A percentile compares a stretch with the other conserved stretches of the same genome.
Evolutionary conservation across 371 early-diverging fungal species (phyloP).

Genomic region (Mucor irregularis): DNA sequence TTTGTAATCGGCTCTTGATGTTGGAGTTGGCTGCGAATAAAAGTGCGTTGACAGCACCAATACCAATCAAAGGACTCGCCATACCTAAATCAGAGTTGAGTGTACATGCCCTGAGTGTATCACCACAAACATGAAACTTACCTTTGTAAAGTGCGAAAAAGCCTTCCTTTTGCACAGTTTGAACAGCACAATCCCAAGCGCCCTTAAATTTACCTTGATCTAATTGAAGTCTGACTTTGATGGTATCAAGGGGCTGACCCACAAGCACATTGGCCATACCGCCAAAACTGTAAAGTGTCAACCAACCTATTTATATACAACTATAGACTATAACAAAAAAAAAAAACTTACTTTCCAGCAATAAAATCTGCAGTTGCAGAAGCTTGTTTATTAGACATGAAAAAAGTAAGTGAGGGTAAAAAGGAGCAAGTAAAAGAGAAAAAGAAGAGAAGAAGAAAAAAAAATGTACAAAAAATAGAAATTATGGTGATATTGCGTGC

Average conservation of each 20-base stretch:
- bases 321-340: neutral
- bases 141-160: conserved; percentile 80
- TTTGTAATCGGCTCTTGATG: conserved; percentile 56
- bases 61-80: conserved; percentile 82
- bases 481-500: too few species aligned
- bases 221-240: conserved; percentile 72
- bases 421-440: neutral
- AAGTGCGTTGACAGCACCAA: conserved; percentile 82
- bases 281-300: conserved; percentile 37
- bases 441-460: neutral
- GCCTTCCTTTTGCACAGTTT: conserved; percentile 68
- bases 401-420: neutral
- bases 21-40: conserved; percentile 78
- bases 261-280: conserved; percentile 54
- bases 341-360: conserved; percentile 46
- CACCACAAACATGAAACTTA: too few species aligned
- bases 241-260: conserved; percentile 59
- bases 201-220: conserved; percentile 63
- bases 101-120: too few species aligned
- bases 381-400: conserved; percentile 16
- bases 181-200: conserved; percentile 68
- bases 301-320: neutral
- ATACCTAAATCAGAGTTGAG: too few species aligned
- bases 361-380: conserved; percentile 48
- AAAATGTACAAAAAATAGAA: neutral